phyloP scores from a whole-genome alignment of 148 eudicot species.

The Rhododendron ferrugineum region DNA sequence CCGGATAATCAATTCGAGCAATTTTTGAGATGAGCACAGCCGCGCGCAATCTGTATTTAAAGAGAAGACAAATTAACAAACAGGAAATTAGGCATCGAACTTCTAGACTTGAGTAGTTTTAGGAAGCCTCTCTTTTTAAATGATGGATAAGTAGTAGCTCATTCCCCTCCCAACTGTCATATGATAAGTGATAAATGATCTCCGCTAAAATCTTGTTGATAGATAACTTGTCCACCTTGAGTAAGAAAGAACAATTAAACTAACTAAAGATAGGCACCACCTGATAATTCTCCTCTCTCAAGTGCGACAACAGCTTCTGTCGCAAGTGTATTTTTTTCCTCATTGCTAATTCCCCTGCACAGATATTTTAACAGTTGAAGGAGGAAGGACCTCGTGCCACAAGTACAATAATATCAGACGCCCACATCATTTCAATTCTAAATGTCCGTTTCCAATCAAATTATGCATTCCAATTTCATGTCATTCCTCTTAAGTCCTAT shows the following conservation, averaged over 20 bases:
- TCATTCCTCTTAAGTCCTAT: background rate
- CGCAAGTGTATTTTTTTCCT: slow-evolving; percentile 23
- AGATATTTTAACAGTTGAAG: too few relatives aligned
- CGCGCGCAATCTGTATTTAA: slow-evolving; percentile 77
- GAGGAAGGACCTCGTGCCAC: too few relatives aligned
- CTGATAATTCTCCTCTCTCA: slow-evolving; percentile 96
- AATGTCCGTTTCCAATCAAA: background rate
- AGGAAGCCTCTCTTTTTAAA: too few relatives aligned
- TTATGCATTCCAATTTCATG: background rate
- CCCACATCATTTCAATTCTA: background rate
- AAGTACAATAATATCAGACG: too few relatives aligned
- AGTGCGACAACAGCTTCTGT: slow-evolving; percentile 77
- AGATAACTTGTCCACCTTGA: background rate
- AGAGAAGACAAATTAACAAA: slow-evolving; percentile 12
- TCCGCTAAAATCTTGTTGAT: background rate
- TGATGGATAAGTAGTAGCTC: too few relatives aligned
- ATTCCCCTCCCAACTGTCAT: too few relatives aligned
- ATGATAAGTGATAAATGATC: too few relatives aligned
- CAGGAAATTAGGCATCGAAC: background rate
- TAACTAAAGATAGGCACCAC: slow-evolving; percentile 21
- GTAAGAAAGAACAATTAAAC: slow-evolving; percentile 2
- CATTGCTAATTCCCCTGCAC: too few relatives aligned
- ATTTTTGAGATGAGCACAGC: slow-evolving; percentile 90
- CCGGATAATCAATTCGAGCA: slow-evolving; percentile 91
- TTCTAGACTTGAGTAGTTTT: too few relatives aligned